These are phyloP conservation scores for Schizochytrium sp. DNA, from an alignment of 108 stramenopile species.

Conservation along the genomic window DNA sequence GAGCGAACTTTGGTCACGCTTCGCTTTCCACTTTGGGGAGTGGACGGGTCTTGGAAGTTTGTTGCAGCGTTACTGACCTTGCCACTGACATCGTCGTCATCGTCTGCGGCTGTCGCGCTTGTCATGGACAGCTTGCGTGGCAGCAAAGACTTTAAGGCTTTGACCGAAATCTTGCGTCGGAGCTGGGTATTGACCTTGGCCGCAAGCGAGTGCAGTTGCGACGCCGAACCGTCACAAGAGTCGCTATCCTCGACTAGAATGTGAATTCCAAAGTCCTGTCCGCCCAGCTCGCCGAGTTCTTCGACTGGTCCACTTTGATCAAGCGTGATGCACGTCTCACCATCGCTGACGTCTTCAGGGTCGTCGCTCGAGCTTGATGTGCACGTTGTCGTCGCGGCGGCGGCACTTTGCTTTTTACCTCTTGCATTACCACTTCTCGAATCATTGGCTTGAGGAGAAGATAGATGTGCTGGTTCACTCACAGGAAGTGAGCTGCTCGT, in stretches of 20 bases:
- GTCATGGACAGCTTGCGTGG: background rate
- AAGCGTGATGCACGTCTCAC: background rate
- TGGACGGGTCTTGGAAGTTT: background rate
- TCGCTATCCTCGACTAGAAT: background rate
- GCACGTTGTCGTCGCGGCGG: too few species aligned
- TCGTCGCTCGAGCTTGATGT: too few species aligned
- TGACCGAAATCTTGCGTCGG: background rate
- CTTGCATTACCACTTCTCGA: too few species aligned
- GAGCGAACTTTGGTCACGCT: background rate
- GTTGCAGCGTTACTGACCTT: background rate
- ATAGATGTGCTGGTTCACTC: too few species aligned
- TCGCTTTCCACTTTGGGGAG: background rate
- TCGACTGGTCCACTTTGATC: background rate
- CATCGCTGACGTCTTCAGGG: too few species aligned
- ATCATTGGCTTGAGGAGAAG: too few species aligned
- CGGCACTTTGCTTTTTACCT: too few species aligned
- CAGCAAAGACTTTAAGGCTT: background rate
- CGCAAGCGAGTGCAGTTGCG: background rate
- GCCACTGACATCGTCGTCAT: too few species aligned
- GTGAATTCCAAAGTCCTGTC: background rate
- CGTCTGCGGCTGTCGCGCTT: too few species aligned
- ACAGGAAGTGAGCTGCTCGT: too few species aligned
- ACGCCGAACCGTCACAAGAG: background rate
- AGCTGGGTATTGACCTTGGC: background rate
- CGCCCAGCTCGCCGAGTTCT: background rate